Evolutionary conservation across 495 filamentous ascomycete species (phyloP).

Genomic region (Talaromyces nanjingensis): DNA sequence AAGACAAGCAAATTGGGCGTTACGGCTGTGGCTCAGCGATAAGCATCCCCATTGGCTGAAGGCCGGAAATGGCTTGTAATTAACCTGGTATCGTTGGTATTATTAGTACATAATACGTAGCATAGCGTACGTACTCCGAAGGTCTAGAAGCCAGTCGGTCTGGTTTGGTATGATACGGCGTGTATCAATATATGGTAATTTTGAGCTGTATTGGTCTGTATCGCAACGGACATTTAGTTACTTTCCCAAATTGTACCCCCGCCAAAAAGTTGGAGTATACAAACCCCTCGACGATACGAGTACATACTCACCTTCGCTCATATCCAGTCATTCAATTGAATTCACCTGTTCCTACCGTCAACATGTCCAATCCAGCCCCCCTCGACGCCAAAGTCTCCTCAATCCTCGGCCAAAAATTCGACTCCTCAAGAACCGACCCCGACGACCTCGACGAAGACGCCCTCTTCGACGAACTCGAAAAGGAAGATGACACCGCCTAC

Average conservation of each 20-base stretch:
- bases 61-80: background rate
- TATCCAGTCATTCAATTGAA: slow-evolving; percentile 8
- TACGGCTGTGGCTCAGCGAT: slow-evolving; percentile 1
- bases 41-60: background rate
- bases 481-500: slow-evolving; percentile 55
- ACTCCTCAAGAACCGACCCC: slow-evolving; percentile 13
- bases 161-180: slow-evolving; percentile 22
- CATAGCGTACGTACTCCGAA: background rate
- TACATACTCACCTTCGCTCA: slow-evolving; percentile 1
- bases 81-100: background rate
- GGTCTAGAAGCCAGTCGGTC: slow-evolving; percentile 10
- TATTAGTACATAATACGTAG: background rate
- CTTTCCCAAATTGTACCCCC: background rate
- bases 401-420: slow-evolving; percentile 30
- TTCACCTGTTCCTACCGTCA: background rate
- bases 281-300: slow-evolving; percentile 24
- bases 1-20: slow-evolving; percentile 4
- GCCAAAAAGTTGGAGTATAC: slow-evolving; percentile 24
- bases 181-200: slow-evolving; percentile 17
- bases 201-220: background rate
- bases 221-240: background rate
- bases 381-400: slow-evolving; percentile 42
- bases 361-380: slow-evolving; percentile 10
- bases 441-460: slow-evolving; percentile 62
- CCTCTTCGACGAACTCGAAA: slow-evolving; percentile 62